Conservation (phyloP, 176 grass and related monocot genomes). For the Chrysopogon serrulatus region DNA sequence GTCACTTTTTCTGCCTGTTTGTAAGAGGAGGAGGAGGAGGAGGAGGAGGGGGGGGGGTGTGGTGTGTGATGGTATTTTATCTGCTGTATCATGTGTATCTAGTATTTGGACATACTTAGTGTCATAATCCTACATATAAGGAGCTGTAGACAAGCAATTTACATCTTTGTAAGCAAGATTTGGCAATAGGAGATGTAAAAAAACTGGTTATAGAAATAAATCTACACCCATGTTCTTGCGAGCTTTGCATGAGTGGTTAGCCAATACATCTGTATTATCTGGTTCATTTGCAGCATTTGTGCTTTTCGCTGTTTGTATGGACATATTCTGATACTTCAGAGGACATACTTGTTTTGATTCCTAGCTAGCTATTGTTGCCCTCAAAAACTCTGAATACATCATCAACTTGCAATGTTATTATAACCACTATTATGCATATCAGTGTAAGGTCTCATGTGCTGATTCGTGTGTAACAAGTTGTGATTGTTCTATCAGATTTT, state of each 20-base stretch:
- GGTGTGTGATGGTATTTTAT: neutral
- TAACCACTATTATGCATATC: neutral
- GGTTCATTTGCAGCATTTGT: neutral
- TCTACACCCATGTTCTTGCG: neutral
- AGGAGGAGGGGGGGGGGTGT: too few relatives aligned
- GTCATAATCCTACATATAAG: neutral
- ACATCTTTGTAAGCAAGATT: neutral
- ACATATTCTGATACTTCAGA: neutral
- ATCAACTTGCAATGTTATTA: neutral
- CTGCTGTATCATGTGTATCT: neutral
- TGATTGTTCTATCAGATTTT: slow-evolving; percentile 22
- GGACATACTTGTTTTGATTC: neutral
- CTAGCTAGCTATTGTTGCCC: neutral
- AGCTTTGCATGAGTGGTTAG: neutral
- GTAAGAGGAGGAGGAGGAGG: neutral
- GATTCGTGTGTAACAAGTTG: neutral
- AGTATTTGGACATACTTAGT: neutral
- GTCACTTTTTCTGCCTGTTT: neutral
- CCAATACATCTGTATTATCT: neutral
- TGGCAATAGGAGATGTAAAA: neutral
- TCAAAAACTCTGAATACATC: neutral
- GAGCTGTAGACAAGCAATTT: neutral
- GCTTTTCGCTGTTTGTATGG: neutral
- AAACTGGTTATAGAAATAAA: neutral
- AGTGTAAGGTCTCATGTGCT: neutral